Conservation (phyloP, 306 rosid genomes). For the Gleditsia sinensis region DNA sequence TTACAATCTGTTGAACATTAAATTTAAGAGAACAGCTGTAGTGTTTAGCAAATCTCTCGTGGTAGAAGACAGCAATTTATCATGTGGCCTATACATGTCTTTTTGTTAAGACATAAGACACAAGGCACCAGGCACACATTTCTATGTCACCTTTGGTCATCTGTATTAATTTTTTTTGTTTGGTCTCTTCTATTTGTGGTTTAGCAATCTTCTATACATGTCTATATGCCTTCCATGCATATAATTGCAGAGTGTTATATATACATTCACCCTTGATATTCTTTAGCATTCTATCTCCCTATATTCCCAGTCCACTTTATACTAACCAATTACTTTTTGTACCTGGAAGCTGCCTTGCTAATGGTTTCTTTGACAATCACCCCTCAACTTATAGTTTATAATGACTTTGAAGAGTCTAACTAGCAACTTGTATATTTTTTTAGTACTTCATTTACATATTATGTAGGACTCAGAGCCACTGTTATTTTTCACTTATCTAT, state of each 20-base stretch:
- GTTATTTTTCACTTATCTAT: not conserved
- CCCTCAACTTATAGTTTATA: not conserved
- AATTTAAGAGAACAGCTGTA: slow-evolving; percentile 1
- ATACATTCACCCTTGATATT: not conserved
- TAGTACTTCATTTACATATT: not conserved
- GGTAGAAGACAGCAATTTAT: not conserved
- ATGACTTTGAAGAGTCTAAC: too few relatives aligned
- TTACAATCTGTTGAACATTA: not conserved
- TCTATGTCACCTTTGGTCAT: too few relatives aligned
- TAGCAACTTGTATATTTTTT: too few relatives aligned
- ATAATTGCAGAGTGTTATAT: too few relatives aligned
- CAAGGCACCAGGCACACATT: too few relatives aligned
- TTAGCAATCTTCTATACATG: not conserved
- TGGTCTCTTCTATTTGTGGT: not conserved
- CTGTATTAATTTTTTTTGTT: not conserved
- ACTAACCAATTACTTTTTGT: not conserved
- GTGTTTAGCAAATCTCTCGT: not conserved
- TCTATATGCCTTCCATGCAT: not conserved
- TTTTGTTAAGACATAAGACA: not conserved
- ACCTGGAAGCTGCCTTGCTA: not conserved
- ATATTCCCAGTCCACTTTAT: not conserved
- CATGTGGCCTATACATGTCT: slow-evolving; percentile 1
- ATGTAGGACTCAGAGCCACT: not conserved
- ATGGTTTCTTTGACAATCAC: not conserved
- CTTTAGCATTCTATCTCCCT: not conserved